Base-by-base conservation (phyloP, 208 protist genomes). In the Strigomonas galati region DNA sequence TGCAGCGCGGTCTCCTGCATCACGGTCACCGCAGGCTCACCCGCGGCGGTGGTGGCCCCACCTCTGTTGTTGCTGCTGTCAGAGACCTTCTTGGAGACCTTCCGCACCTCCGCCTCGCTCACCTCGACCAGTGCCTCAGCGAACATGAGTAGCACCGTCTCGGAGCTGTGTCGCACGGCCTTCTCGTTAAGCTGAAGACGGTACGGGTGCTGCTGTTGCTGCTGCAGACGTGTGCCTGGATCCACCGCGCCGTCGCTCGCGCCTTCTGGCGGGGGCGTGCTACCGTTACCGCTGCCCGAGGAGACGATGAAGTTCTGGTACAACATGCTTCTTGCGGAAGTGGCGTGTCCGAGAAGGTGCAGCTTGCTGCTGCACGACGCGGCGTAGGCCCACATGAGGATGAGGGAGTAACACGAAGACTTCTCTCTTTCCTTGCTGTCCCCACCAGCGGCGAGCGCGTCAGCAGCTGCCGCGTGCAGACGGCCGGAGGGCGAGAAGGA, bases 351-450 rank as follows among this genome's bases (percentile, higher is more conserved):
- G 10, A 52, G 75, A 67, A 77, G 74, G 0, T 72, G 68, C 14
- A 87, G 61, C 63, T 68, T 76, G 1, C 78, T 74, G 60, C 81
- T 78, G 30, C 58, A 67, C 0, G 74, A 76, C 9, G 75, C 65
- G 28, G 74, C 81, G 64, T 81, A 83, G 61, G 73, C 74, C 81
- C 74, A 84, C 43, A 87, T 65, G 65, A 87, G 56, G 74, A 52
- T 35, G 65, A 32, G 46, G 46, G 54, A 70, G 43, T 48, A 70
- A 35, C 32, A 62, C 17, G 31, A 24, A 6, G 35, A 48, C 30
- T 62, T 62, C 56, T 35, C 30, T 10, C 30, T 37, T 31, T 62
- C 56, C 12, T 62, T 62, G 30, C 30, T 35, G 31, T 44, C 40
- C 56, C 10, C 31, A 4, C 7, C 30, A 2, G 6, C 4, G 31